A percentile compares a stretch with the other conserved stretches of the same genome.
These are phyloP conservation scores for Yamadazyma laniorum DNA, from an alignment of 805 yeast genomes.

Conservation along the genomic window DNA sequence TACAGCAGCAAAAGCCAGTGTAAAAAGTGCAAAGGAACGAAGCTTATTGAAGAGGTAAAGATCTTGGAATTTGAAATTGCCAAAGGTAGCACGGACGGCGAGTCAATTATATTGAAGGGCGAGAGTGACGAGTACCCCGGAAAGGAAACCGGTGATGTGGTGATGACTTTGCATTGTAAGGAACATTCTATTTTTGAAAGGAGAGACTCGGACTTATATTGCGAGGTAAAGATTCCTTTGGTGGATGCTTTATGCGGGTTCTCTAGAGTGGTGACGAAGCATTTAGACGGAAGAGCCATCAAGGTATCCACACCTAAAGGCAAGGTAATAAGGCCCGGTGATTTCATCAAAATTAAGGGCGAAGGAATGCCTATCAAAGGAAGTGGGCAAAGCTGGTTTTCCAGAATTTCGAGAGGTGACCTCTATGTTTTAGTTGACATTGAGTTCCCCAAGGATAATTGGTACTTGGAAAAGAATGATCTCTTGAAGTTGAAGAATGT, in stretches of 20 bases:
- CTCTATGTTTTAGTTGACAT: conserved; percentile 67
- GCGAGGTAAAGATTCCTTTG: conserved; percentile 59
- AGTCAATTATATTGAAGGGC: conserved; percentile 56
- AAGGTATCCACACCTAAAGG: conserved; percentile 69
- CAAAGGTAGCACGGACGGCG: conserved; percentile 67
- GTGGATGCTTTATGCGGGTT: conserved; percentile 88
- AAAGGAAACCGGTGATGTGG: conserved; percentile 72
- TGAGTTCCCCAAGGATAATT: conserved; percentile 80
- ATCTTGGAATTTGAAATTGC: conserved; percentile 74
- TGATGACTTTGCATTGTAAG: conserved; percentile 56
- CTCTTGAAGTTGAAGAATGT: conserved; percentile 50
- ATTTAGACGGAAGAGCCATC: conserved; percentile 77
- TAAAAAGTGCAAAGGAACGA: conserved; percentile 68
- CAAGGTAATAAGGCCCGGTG: conserved; percentile 77
- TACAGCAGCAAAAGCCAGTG: conserved; percentile 69
- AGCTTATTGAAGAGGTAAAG: conserved; percentile 61
- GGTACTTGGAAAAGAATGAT: conserved; percentile 79
- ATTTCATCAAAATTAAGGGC: conserved; percentile 55
- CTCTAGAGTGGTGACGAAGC: conserved; percentile 58
- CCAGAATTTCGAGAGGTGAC: conserved; percentile 52
- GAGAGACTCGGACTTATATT: conserved; percentile 61
- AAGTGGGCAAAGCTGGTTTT: conserved; percentile 26
- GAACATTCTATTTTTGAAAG: conserved; percentile 52
- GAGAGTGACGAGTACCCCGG: conserved; percentile 81
- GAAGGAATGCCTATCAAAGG: conserved; percentile 81